These are phyloP conservation scores for Eucalyptus cloeziana DNA, from an alignment of 345 rosid genomes.

Conservation along the genomic window DNA sequence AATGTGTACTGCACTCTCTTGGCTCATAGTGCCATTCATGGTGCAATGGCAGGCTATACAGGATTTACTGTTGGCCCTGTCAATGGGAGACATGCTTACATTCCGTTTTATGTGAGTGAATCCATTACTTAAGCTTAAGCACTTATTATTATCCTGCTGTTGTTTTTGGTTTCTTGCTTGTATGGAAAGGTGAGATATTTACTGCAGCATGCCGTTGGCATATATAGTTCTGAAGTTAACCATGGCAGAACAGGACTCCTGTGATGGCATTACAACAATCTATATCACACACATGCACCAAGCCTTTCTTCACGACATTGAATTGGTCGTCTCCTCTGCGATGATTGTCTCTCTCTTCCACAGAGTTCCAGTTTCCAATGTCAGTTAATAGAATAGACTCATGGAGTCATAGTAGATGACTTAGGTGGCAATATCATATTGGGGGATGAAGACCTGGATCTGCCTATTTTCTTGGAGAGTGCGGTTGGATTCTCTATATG, in stretches of 20 bases:
- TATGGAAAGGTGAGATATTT: neutral
- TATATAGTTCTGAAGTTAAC: neutral
- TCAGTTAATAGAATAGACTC: neutral
- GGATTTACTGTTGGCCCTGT: constrained; percentile 45
- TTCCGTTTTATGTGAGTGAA: constrained; percentile 29
- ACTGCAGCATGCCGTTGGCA: neutral
- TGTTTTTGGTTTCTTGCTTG: neutral
- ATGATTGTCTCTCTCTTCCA: neutral
- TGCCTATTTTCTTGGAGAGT: neutral
- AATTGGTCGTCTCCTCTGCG: neutral
- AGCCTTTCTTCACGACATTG: neutral
- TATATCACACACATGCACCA: neutral
- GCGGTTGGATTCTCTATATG: neutral
- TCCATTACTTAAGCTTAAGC: neutral
- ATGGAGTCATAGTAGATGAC: neutral
- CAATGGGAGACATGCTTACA: constrained; percentile 33
- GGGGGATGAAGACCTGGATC: neutral
- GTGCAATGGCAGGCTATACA: constrained; percentile 55
- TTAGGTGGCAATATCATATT: neutral
- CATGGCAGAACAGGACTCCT: neutral
- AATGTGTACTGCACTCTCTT: constrained; percentile 52
- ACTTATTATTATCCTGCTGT: neutral
- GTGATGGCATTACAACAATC: neutral
- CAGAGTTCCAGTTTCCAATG: neutral
- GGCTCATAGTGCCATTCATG: constrained; percentile 47